Conservation (phyloP, 2,329 filamentous ascomycete species). For the Penicillium sp. region DNA sequence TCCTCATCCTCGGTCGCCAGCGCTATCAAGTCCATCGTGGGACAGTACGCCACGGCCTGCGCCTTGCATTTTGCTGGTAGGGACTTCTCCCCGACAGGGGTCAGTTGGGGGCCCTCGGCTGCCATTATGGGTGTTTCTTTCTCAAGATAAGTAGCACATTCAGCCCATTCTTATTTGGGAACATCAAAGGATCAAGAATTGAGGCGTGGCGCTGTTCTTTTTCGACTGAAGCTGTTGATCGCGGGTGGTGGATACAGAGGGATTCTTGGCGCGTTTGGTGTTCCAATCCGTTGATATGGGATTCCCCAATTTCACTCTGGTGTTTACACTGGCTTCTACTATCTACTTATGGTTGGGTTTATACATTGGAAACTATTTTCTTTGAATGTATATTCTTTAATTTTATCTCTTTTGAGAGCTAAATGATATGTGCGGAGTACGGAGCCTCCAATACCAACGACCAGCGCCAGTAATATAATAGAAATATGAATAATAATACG, state of each 20-base stretch:
- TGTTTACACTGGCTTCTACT: background rate
- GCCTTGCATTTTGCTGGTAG: constrained; percentile 44
- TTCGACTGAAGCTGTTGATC: constrained; percentile 19
- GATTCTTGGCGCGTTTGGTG: constrained; percentile 23
- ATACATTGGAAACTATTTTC: background rate
- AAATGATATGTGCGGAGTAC: constrained; percentile 5
- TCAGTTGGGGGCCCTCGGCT: constrained; percentile 34
- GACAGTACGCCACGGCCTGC: constrained; percentile 68
- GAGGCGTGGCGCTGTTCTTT: background rate
- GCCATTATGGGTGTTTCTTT: constrained; percentile 20
- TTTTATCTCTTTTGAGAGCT: constrained; percentile 2
- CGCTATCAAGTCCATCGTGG: constrained; percentile 78
- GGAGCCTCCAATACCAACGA: constrained; percentile 5
- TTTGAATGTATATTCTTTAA: background rate
- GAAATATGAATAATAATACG: background rate
- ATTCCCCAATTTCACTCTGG: background rate
- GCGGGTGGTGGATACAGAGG: constrained; percentile 15
- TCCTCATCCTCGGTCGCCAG: constrained; percentile 65
- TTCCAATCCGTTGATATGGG: background rate
- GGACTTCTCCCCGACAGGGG: constrained; percentile 41
- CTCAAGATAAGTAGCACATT: background rate
- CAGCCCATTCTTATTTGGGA: constrained; percentile 27
- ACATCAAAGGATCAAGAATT: background rate
- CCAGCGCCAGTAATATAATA: constrained; percentile 15
- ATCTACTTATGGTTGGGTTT: background rate